phyloP scores from a whole-genome alignment of 768 basidiomycete genomes.

The Butyriboletus loyo region DNA sequence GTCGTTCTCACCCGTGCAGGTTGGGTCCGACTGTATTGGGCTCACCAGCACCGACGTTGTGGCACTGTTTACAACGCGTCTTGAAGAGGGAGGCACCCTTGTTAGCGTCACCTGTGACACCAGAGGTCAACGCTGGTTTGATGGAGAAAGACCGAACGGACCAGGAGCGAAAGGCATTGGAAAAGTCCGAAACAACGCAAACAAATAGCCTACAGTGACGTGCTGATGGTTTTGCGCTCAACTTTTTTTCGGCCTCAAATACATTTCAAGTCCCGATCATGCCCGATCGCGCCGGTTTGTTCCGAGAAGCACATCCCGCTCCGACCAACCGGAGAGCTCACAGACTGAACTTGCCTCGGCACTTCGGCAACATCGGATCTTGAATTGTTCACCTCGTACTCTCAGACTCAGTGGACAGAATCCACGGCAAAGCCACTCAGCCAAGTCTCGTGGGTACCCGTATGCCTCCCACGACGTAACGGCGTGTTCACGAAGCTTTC shows the following conservation, averaged over 20 bases:
- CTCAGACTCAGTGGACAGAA: too few relatives aligned
- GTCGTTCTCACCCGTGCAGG: constrained; percentile 73
- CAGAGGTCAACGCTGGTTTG: constrained; percentile 2
- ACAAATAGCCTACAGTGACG: constrained; percentile 7
- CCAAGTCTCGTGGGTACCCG: too few relatives aligned
- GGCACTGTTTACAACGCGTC: constrained; percentile 93
- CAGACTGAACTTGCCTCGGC: too few relatives aligned
- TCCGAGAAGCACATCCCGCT: constrained; percentile 11
- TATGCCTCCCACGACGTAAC: too few relatives aligned
- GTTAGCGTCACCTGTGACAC: constrained; percentile 62
- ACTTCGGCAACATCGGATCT: too few relatives aligned
- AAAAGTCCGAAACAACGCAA: constrained; percentile 8
- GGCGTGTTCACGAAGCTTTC: too few relatives aligned
- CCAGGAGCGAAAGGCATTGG: constrained; percentile 45
- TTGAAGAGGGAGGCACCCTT: constrained; percentile 97
- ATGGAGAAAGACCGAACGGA: constrained; percentile 20
- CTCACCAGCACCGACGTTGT: constrained; percentile 76
- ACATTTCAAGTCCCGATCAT: constrained; percentile 14
- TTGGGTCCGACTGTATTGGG: constrained; percentile 93
- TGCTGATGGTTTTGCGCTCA: constrained; percentile 2
- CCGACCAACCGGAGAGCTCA: constrained; percentile 21
- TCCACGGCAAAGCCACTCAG: too few relatives aligned
- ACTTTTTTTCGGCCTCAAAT: constrained; percentile 8
- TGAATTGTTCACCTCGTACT: too few relatives aligned
- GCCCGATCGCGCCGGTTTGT: constrained; percentile 31